A percentile compares a stretch with the other conserved stretches of the same genome.
phyloP scores from a whole-genome alignment of 2,329 filamentous ascomycete species.

The Aspergillus sp. region DNA sequence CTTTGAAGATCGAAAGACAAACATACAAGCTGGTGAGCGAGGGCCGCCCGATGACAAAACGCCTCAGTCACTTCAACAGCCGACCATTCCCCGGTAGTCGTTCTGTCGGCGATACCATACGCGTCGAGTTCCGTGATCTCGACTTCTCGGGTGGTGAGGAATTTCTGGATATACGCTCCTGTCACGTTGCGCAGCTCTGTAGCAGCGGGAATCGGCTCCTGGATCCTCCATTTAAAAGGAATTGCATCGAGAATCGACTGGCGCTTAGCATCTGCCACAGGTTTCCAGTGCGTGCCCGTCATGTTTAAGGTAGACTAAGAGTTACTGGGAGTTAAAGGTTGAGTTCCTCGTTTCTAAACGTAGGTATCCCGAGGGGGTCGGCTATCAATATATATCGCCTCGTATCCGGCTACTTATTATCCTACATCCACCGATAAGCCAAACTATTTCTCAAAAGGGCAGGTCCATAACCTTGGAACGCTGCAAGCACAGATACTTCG shows the following conservation, averaged over 20 bases:
- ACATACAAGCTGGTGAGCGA: constrained; percentile 59
- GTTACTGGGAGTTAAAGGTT: not conserved
- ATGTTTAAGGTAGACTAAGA: constrained; percentile 11
- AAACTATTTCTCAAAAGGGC: not conserved
- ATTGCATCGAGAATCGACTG: constrained; percentile 55
- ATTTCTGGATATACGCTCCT: constrained; percentile 57
- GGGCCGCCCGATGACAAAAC: constrained; percentile 57
- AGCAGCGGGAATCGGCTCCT: constrained; percentile 46
- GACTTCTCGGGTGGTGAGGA: constrained; percentile 53
- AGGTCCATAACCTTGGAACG: not conserved
- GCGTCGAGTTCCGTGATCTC: constrained; percentile 63
- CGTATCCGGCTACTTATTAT: not conserved
- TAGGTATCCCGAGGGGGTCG: not conserved
- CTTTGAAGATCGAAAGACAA: not conserved
- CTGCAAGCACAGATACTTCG: too few species aligned
- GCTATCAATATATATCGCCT: not conserved
- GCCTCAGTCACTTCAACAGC: constrained; percentile 56
- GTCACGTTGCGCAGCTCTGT: constrained; percentile 58
- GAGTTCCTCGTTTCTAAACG: not conserved
- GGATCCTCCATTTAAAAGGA: constrained; percentile 56
- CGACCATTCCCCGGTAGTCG: constrained; percentile 55
- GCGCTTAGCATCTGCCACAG: constrained; percentile 53
- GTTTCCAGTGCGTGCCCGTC: constrained; percentile 47
- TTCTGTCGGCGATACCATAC: constrained; percentile 55
- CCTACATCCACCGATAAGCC: not conserved